Evolutionary conservation across 2,329 filamentous ascomycete species (phyloP).

Genomic region (Penicillium sp.): DNA sequence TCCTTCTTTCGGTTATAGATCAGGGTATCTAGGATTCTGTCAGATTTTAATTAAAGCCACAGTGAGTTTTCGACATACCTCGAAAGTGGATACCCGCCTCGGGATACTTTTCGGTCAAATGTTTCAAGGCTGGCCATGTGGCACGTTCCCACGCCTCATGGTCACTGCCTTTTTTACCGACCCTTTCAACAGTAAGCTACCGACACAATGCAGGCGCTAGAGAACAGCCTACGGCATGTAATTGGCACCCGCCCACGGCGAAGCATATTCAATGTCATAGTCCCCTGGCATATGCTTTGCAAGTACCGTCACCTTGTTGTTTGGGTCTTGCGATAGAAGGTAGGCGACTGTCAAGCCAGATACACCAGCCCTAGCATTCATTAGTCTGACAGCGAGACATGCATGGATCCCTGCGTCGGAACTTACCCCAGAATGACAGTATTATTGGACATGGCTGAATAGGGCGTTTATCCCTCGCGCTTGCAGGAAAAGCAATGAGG

Average conservation of each 20-base stretch:
- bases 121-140: slow-evolving; percentile 59
- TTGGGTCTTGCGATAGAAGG: slow-evolving; percentile 52
- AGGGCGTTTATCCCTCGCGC: not conserved
- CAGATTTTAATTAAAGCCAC: not conserved
- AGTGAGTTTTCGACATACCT: slow-evolving; percentile 38
- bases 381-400: slow-evolving; percentile 6
- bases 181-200: slow-evolving; percentile 22
- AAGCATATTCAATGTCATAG: slow-evolving; percentile 85
- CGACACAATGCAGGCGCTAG: not conserved
- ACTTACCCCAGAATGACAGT: slow-evolving; percentile 40
- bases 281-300: slow-evolving; percentile 92
- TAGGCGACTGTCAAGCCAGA: slow-evolving; percentile 61
- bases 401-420: not conserved
- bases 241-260: slow-evolving; percentile 83
- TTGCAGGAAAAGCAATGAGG: too few relatives aligned
- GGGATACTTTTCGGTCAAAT: slow-evolving; percentile 58
- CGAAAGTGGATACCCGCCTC: slow-evolving; percentile 79
- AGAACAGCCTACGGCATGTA: slow-evolving; percentile 58
- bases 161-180: slow-evolving; percentile 36
- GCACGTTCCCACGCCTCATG: slow-evolving; percentile 53
- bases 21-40: slow-evolving; percentile 40
- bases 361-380: slow-evolving; percentile 53
- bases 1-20: slow-evolving; percentile 62
- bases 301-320: slow-evolving; percentile 61
- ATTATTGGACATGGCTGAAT: slow-evolving; percentile 31